Base-by-base conservation (phyloP, 202 grass and related monocot genomes). In the Schoenoplectus tabernaemontani region DNA sequence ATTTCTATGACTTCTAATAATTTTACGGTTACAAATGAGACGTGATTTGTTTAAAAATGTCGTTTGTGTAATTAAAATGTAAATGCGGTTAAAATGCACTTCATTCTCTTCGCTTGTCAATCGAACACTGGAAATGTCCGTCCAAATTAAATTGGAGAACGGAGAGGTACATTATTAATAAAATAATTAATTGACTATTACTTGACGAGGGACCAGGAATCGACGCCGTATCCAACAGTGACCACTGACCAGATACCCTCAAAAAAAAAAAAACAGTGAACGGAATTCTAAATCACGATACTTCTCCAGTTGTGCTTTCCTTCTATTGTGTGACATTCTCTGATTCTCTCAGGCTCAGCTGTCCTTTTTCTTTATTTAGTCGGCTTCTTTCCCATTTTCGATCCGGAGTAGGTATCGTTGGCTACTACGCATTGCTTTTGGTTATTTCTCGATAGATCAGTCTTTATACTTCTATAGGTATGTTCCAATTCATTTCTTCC, bases 291-390 rank as follows among this genome's bases (percentile, higher is more conserved):
- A 79, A 15, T 79, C 15, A 46, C 57, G 58, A 79, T 44, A 61
- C 22, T 50, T 15, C 56, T 36, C 57, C 51, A 57, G 19, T 79
- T 46, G 38, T 80, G 30, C 77, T 64, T 80, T 80, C 59, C 77
- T 80, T 80, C 11, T 12, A 46, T 59, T n/a, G 77, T 50, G 39
- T 50, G 77, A 47, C 43, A 63, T 80, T 43, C 59, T 48, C 42
- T 32, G 53, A 79, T 79, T 79, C 57, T 12, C 13, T 64, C 58
- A n/a, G 58, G n/a, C 51, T 64, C 59, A n/a, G 3, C 57, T 62
- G 5, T 47, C 20, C 23, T 46, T 63, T 78, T 17, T 26, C 22
- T 32, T 79, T 44, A 79, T 44, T 80, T 46, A 60, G 59, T n/a
- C 15, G 1, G 22, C 4, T 64, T 5, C 54, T 43, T 56, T 56